Conservation (phyloP, 192 early-diverging fungal species). For the Coemansia reversa region DNA sequence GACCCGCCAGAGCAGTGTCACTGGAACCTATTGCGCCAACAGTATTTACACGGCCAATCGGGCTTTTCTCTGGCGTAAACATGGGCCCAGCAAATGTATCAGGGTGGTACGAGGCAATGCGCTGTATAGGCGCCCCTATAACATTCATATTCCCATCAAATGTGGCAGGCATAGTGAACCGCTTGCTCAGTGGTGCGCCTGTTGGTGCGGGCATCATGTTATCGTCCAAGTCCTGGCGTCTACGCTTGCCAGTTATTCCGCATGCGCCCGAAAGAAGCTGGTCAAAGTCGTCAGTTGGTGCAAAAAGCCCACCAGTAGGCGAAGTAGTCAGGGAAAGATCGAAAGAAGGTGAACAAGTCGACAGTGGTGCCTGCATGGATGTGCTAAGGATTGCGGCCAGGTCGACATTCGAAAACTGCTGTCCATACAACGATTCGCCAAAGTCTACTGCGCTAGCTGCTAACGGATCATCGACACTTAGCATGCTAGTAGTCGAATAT, state of each 20-base stretch:
- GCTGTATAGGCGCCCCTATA: constrained; percentile 28
- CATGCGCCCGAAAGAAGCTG: background rate
- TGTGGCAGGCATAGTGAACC: constrained; percentile 43
- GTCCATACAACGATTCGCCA: background rate
- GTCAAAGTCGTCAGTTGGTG: background rate
- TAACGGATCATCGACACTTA: background rate
- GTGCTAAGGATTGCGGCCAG: background rate
- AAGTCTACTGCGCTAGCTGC: background rate
- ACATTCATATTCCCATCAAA: constrained; percentile 10
- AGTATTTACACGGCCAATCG: constrained; percentile 22
- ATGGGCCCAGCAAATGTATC: background rate
- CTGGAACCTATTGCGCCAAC: background rate
- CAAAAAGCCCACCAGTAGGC: background rate
- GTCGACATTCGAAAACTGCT: constrained; percentile 5
- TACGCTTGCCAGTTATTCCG: constrained; percentile 31
- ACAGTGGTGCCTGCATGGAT: background rate
- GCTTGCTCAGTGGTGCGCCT: constrained; percentile 44
- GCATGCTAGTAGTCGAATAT: constrained; percentile 1
- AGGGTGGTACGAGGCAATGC: constrained; percentile 43
- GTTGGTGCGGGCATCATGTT: constrained; percentile 8
- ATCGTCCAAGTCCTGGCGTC: constrained; percentile 12
- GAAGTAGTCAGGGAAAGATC: background rate
- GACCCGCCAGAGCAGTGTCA: background rate
- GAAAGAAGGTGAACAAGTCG: background rate
- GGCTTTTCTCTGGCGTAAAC: constrained; percentile 5